A percentile compares a stretch with the other conserved stretches of the same genome.
Conservation (phyloP, 2,329 filamentous ascomycete species). For the Stachybotrys elegans region DNA sequence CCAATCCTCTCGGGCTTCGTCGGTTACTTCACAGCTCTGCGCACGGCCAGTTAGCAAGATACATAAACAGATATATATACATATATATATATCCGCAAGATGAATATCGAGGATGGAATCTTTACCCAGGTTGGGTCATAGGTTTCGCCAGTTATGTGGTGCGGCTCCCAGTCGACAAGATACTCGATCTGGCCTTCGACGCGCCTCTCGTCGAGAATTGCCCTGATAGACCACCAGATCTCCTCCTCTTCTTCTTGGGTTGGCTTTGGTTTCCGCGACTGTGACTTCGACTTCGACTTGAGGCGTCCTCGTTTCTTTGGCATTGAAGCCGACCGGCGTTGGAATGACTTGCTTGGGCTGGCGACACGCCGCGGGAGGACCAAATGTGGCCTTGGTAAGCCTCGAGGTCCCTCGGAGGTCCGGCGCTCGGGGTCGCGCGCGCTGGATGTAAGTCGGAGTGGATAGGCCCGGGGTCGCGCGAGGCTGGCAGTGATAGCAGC, state of each 20-base stretch:
- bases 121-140: conserved; percentile 29
- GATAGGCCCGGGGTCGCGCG: no score
- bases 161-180: conserved; percentile 33
- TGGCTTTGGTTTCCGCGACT: conserved; percentile 10
- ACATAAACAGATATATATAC: no score
- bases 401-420: no score
- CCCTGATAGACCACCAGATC: conserved; percentile 28
- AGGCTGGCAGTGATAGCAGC: no score
- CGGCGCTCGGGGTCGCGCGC: no score
- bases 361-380: no score
- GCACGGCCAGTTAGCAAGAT: conserved; percentile 5
- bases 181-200: conserved; percentile 23
- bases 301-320: conserved; percentile 20
- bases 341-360: no score
- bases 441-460: no score
- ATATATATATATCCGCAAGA: conserved; percentile 2
- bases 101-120: conserved; percentile 6
- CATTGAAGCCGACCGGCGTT: no score
- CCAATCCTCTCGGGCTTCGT: conserved; percentile 28
- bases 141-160: conserved; percentile 22
- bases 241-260: conserved; percentile 13
- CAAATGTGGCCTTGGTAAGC: no score
- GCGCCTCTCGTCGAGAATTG: conserved; percentile 28
- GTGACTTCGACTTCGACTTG: conserved; percentile 13
- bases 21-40: conserved; percentile 25